Evolutionary conservation across 805 yeast species (phyloP).

Genomic region (Cyberlindnera japonica): DNA sequence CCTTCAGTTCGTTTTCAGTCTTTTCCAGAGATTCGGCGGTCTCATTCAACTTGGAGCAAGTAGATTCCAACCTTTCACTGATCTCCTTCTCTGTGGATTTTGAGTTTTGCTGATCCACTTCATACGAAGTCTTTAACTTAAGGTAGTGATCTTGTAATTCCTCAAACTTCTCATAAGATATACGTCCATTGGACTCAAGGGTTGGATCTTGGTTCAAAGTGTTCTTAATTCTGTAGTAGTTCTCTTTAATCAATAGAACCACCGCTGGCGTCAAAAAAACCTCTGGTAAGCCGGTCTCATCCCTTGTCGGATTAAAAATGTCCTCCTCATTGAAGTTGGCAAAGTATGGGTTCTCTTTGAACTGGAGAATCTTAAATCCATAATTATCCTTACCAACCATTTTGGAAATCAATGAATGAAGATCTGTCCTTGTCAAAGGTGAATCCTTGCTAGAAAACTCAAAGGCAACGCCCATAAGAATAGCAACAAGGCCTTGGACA

Average conservation of each 20-base stretch:
- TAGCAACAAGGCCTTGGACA: slow-evolving; percentile 68
- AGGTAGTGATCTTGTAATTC: slow-evolving; percentile 29
- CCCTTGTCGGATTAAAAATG: slow-evolving; percentile 51
- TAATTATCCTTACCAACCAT: slow-evolving; percentile 82
- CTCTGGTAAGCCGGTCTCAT: slow-evolving; percentile 83
- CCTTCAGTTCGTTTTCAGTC: slow-evolving; percentile 18
- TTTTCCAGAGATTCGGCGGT: slow-evolving; percentile 10
- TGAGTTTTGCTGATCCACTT: slow-evolving; percentile 31
- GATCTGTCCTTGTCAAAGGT: slow-evolving; percentile 55
- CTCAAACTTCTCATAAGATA: slow-evolving; percentile 54
- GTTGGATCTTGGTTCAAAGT: slow-evolving; percentile 74
- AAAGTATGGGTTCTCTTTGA: slow-evolving; percentile 57
- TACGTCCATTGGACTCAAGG: slow-evolving; percentile 61
- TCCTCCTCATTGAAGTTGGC: slow-evolving; percentile 51
- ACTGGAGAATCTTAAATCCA: slow-evolving; percentile 64
- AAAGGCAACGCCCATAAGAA: slow-evolving; percentile 71
- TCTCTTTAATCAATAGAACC: slow-evolving; percentile 63
- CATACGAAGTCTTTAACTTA: slow-evolving; percentile 36
- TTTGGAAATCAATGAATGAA: slow-evolving; percentile 59
- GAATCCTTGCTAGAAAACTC: slow-evolving; percentile 67
- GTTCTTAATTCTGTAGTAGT: slow-evolving; percentile 60
- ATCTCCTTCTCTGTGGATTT: slow-evolving; percentile 30
- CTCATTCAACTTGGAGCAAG: slow-evolving; percentile 14
- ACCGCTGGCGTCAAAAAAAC: slow-evolving; percentile 68
- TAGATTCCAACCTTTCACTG: slow-evolving; percentile 17